Evolutionary conservation across 2,329 filamentous ascomycete species (phyloP), one percentile per base, ranked within the genome.

Genomic region (Blumeriella jaapii): DNA sequence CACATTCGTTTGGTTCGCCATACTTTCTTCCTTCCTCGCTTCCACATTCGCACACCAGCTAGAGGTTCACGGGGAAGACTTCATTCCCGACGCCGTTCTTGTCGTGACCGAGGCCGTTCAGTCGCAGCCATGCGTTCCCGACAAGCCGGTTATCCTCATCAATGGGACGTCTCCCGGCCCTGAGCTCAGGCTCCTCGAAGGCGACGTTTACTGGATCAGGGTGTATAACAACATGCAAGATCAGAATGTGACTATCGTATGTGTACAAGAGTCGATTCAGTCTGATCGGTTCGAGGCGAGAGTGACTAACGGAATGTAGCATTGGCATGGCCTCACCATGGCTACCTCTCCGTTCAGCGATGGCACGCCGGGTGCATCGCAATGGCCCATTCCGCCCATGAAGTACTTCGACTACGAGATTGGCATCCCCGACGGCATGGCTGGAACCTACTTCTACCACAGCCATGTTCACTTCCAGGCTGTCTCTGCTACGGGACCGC

Each of bases 331-430:
- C 7, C 57, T 73, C 1, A 61, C 59, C 11, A 61, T 64, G 46
- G 58, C 60, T 3, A 57, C 60, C 2, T 62, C 66, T 3, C 65
- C 66, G 2, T 72, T 68, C 50, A 62, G 63, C 10, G 69, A 72
- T 39, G 69, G 69, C 10, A 60, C 66, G 1, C 66, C 67, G 7
- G 47, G 50, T 27, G 65, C 62, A 2, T 61, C 58, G 24, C 68
- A 71, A 50, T 73, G 69, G 68, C 67, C 68, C 0, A 71, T 72
- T 26, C 61, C 65, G 7, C 60, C 67, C 1, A 45, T 55, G 3
- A 58, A 66, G 42, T 72, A 65, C 54, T 72, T 72, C 47, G 69
- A 72, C 53, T 72, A 72, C 41, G 67, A 71, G 40, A 53, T 72
- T 3, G 55, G 58, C 22, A 61, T 64, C 0, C 52, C 60, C 3